Percentiles rank a stretch among this genome's conserved stretches.
These are phyloP conservation scores for Corynascus novoguineensis DNA, from an alignment of 495 filamentous ascomycete genomes.

Conservation along the genomic window DNA sequence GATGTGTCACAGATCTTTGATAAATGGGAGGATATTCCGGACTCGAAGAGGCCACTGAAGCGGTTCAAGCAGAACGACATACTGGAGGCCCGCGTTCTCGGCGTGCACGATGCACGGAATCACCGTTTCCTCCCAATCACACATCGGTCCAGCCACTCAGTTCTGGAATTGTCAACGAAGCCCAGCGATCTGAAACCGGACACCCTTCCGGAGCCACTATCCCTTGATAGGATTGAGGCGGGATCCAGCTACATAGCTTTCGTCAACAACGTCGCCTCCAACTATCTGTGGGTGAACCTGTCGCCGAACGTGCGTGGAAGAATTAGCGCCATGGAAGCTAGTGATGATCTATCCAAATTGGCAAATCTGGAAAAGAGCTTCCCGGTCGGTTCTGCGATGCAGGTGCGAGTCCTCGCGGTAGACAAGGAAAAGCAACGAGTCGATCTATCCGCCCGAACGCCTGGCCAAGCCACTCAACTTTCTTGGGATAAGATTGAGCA, in stretches of 20 bases:
- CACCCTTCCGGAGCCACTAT: slow-evolving; percentile 46
- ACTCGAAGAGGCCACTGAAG: slow-evolving; percentile 70
- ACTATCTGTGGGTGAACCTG: slow-evolving; percentile 81
- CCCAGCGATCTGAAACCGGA: slow-evolving; percentile 54
- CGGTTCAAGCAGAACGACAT: slow-evolving; percentile 65
- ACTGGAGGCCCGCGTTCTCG: slow-evolving; percentile 70
- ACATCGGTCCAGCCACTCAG: slow-evolving; percentile 71
- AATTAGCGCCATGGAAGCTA: slow-evolving; percentile 72
- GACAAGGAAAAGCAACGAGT: slow-evolving; percentile 67
- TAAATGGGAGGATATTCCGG: slow-evolving; percentile 74
- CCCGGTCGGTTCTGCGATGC: slow-evolving; percentile 79
- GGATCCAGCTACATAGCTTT: slow-evolving; percentile 72
- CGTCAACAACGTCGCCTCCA: slow-evolving; percentile 76
- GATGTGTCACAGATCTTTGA: slow-evolving; percentile 88
- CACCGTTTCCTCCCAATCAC: slow-evolving; percentile 88
- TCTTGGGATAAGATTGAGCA: slow-evolving; percentile 62
- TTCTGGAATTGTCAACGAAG: slow-evolving; percentile 88
- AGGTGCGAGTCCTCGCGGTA: slow-evolving; percentile 69
- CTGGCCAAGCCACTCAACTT: slow-evolving; percentile 48
- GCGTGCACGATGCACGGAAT: slow-evolving; percentile 82
- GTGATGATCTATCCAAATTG: slow-evolving; percentile 74
- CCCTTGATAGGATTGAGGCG: slow-evolving; percentile 64
- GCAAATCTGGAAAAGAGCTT: slow-evolving; percentile 74
- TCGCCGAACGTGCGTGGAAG: slow-evolving; percentile 87
- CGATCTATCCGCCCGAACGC: slow-evolving; percentile 70